Evolutionary conservation across 768 basidiomycete genomes (phyloP).

Genomic region (Tricholoma bakamatsutake): DNA sequence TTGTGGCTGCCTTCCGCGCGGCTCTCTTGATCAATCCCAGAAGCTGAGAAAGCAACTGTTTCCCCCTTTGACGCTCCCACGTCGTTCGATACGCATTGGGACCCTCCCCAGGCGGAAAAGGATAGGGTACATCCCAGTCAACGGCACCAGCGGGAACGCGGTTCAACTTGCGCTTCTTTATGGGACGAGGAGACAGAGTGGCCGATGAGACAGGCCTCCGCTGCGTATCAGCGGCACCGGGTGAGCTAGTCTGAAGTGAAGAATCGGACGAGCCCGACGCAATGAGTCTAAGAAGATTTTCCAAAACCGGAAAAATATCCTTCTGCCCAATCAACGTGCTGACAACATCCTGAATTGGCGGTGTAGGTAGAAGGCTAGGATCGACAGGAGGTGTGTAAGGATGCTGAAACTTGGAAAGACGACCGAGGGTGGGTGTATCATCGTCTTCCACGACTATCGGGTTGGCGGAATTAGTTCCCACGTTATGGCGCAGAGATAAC

Average conservation of each 20-base stretch:
- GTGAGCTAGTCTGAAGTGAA: constrained; percentile 11
- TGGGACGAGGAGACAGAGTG: constrained; percentile 17
- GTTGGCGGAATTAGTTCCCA: constrained; percentile 51
- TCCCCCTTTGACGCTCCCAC: constrained; percentile 63
- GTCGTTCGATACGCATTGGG: constrained; percentile 55
- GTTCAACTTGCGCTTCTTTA: constrained; percentile 59
- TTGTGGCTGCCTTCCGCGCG: constrained; percentile 53
- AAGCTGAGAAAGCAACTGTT: constrained; percentile 57
- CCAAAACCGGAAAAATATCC: constrained; percentile 61
- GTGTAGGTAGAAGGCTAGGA: constrained; percentile 37
- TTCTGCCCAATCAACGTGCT: constrained; percentile 54
- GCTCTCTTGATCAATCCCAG: constrained; percentile 56
- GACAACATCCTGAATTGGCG: constrained; percentile 55
- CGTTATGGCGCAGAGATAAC: constrained; percentile 34
- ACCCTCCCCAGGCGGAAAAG: constrained; percentile 66
- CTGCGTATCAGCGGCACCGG: not conserved
- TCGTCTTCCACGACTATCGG: constrained; percentile 66
- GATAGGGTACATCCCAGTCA: constrained; percentile 83
- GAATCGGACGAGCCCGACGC: constrained; percentile 26
- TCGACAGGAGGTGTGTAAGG: constrained; percentile 27
- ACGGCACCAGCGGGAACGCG: constrained; percentile 72
- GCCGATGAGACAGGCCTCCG: constrained; percentile 3
- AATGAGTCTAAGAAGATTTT: constrained; percentile 55
- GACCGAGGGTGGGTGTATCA: constrained; percentile 25
- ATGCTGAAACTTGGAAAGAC: constrained; percentile 13